Evolutionary conservation across 2,329 filamentous ascomycete species (phyloP).

Genomic region (Chaetomiaceae sp.): DNA sequence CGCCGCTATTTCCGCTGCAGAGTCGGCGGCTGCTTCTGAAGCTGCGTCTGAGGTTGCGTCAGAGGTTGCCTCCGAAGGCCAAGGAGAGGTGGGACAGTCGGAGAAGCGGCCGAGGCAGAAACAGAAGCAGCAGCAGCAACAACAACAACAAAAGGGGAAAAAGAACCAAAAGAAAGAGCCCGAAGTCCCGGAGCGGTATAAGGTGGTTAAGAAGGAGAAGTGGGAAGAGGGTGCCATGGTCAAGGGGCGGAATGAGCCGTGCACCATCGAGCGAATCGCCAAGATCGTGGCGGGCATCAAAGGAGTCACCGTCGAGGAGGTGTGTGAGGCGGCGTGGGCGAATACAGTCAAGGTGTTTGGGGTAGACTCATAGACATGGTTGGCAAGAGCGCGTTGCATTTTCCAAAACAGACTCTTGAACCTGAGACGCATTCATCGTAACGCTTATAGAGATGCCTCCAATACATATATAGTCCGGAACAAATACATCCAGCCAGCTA

Average conservation of each 20-base stretch:
- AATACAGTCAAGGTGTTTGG: conserved; percentile 81
- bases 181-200: conserved; percentile 68
- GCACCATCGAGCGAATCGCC: conserved; percentile 80
- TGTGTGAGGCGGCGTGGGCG: conserved; percentile 79
- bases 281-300: conserved; percentile 85
- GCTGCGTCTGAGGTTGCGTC: neutral
- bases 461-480: conserved; percentile 2
- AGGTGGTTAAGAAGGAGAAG: conserved; percentile 91
- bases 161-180: conserved; percentile 57
- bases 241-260: conserved; percentile 92
- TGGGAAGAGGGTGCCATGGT: conserved; percentile 85
- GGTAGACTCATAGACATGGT: conserved; percentile 47
- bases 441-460: neutral
- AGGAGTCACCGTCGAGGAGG: conserved; percentile 70
- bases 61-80: neutral
- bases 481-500: neutral
- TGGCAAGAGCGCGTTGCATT: neutral
- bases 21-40: neutral
- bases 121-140: conserved; percentile 28
- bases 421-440: neutral
- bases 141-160: conserved; percentile 34
- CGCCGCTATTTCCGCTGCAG: too few relatives aligned
- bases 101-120: conserved; percentile 14
- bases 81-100: conserved; percentile 8
- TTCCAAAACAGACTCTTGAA: too few relatives aligned